Percentiles rank a stretch among this genome's conserved stretches.
Conservation (phyloP, 352 stramenopile species). For the Pythium rhizo-oryzae region DNA sequence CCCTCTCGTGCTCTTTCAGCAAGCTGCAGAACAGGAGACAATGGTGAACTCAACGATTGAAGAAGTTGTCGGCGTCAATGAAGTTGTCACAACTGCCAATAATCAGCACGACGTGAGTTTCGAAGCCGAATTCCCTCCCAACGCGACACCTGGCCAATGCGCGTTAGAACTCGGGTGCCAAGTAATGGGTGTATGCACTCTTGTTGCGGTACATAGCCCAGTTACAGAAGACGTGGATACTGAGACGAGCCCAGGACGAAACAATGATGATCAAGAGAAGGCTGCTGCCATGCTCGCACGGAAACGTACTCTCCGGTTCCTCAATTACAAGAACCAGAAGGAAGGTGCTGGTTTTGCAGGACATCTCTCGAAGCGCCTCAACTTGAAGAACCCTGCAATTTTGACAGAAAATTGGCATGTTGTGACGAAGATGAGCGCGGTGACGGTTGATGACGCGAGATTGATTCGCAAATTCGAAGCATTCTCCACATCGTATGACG, state of each 20-base stretch:
- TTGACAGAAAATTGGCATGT: slow-evolving; percentile 77
- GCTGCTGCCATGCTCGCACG: slow-evolving; percentile 17
- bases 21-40: slow-evolving; percentile 74
- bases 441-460: slow-evolving; percentile 44
- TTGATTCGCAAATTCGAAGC: slow-evolving; percentile 46
- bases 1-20: slow-evolving; percentile 67
- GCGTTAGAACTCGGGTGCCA: slow-evolving; percentile 67
- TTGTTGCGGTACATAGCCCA: slow-evolving; percentile 42
- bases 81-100: background rate
- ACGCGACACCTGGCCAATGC: slow-evolving; percentile 70
- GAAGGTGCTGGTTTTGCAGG: slow-evolving; percentile 65
- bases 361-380: slow-evolving; percentile 70
- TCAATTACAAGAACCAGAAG: slow-evolving; percentile 68
- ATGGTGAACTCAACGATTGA: slow-evolving; percentile 70
- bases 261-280: slow-evolving; percentile 28
- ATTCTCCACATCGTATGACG: slow-evolving; percentile 43
- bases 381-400: slow-evolving; percentile 56
- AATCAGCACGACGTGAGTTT: slow-evolving; percentile 45
- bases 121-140: slow-evolving; percentile 69
- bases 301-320: slow-evolving; percentile 45
- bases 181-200: slow-evolving; percentile 65
- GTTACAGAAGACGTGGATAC: slow-evolving; percentile 27
- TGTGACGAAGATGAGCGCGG: slow-evolving; percentile 60
- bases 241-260: slow-evolving; percentile 6
- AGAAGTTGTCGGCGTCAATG: slow-evolving; percentile 31